phyloP scores from a whole-genome alignment of 2,329 filamentous ascomycete genomes.

The Periconia digitata region DNA sequence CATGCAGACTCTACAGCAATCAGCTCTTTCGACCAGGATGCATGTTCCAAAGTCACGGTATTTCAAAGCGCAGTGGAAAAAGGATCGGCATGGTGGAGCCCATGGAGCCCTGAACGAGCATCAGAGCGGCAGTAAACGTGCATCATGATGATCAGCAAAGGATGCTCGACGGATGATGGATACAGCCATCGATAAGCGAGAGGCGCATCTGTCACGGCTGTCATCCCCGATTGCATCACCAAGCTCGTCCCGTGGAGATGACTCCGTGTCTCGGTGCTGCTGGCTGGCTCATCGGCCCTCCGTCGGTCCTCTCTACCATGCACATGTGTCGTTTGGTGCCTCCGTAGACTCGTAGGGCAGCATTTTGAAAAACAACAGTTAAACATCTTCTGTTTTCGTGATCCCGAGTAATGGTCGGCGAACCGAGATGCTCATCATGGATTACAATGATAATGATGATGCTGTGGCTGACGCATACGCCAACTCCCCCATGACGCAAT shows the following conservation, averaged over 20 bases:
- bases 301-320: not conserved
- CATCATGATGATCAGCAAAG: not conserved
- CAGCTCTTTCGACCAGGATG: too few relatives aligned
- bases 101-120: too few relatives aligned
- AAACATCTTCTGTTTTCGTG: too few relatives aligned
- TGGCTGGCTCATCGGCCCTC: not conserved
- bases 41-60: too few relatives aligned
- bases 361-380: not conserved
- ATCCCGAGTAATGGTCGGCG: not conserved
- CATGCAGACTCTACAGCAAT: too few relatives aligned
- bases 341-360: not conserved
- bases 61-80: too few relatives aligned
- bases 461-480: slow-evolving; percentile 5
- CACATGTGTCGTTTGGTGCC: not conserved
- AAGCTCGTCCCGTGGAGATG: not conserved
- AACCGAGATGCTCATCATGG: slow-evolving; percentile 5
- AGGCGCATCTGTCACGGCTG: not conserved
- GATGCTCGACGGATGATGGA: not conserved
- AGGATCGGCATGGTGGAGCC: too few relatives aligned
- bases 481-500: slow-evolving; percentile 12
- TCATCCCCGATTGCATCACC: too few relatives aligned
- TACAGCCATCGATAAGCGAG: not conserved
- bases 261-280: not conserved
- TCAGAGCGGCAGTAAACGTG: not conserved
- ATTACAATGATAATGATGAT: slow-evolving; percentile 2